Base-by-base conservation (phyloP, 306 rosid species). In the Amphicarpaea edgeworthii region DNA sequence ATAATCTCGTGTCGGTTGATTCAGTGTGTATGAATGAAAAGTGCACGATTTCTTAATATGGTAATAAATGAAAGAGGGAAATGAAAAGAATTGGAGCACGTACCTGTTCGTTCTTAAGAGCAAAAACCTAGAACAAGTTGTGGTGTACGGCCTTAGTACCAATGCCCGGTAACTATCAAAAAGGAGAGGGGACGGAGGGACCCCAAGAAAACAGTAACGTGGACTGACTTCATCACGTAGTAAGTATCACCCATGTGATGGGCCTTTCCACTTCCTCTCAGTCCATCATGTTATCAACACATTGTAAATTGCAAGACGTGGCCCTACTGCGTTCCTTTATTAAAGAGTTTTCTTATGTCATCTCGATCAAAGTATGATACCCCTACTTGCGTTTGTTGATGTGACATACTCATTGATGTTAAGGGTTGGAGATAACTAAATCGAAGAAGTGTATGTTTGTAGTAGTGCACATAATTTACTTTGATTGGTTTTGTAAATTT, bases 241-340 rank as follows among this genome's bases (percentile, higher is more conserved):
- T 68, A 55, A 64, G 54, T 68, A 55, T 71, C 82, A 73, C 82
- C 93, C 93, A 90, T 84, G 90, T 90, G 92, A 85, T 77, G 60
- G 34, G 81, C 55, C 4, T 68, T 83, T 7, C 78, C 72, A 61
- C 46, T 83, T 83, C 72, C 79, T 49, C 77, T 79, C 46, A 68
- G 40, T 75, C 80, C 82, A 73, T 75, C 77, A 61, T 62, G 65
- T 66, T 76, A 79, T 60, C 75, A 60, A 45, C 81, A 80, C 71
- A 46, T 66, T 60, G 42, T 77, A 59, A 60, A 45, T 68, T 59
- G 58, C 40, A 38, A 38, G 34, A 57, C 1, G 43, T 72, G 85
- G 21, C 28, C 81, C 82, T 81, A 68, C 79, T 30, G 0, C 63
- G 4, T 63, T 67, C 59, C 72, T 55, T 77, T 74, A 58, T 81